Conservation (phyloP, 768 basidiomycete species). For the Termitomyces sp. region DNA sequence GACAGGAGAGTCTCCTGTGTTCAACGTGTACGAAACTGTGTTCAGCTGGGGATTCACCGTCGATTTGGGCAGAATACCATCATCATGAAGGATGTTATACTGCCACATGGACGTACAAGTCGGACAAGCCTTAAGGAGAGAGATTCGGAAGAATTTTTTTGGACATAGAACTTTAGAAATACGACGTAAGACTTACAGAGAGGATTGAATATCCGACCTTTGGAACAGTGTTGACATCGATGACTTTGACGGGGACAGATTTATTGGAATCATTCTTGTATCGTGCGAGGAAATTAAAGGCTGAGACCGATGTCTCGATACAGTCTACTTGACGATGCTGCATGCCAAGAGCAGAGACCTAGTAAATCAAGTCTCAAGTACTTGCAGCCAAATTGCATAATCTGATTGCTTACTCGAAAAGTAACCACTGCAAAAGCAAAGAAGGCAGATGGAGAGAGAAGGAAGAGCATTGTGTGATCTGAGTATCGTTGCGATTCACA, state of each 20-base stretch:
- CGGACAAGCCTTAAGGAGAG: conserved; percentile 1
- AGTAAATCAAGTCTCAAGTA: background rate
- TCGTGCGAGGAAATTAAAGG: conserved; percentile 9
- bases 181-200: conserved; percentile 1
- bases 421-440: background rate
- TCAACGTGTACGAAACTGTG: conserved; percentile 8
- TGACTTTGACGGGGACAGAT: conserved; percentile 3
- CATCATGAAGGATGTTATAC: conserved; percentile 5
- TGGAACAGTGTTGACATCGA: conserved; percentile 9
- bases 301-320: background rate
- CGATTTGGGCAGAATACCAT: conserved; percentile 9
- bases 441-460: background rate
- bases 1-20: conserved; percentile 8
- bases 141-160: background rate
- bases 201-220: conserved; percentile 11
- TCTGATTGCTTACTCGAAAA: background rate
- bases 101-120: conserved; percentile 3
- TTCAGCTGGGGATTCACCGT: conserved; percentile 1
- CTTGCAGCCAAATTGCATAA: background rate
- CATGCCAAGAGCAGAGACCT: background rate
- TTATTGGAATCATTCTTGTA: conserved; percentile 1
- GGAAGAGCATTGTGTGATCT: background rate
- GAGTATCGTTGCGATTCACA: background rate
- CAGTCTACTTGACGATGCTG: background rate
- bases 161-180: background rate